These are phyloP conservation scores for Parachaetomium inaequale DNA, from an alignment of 495 filamentous ascomycete species.

Conservation along the genomic window DNA sequence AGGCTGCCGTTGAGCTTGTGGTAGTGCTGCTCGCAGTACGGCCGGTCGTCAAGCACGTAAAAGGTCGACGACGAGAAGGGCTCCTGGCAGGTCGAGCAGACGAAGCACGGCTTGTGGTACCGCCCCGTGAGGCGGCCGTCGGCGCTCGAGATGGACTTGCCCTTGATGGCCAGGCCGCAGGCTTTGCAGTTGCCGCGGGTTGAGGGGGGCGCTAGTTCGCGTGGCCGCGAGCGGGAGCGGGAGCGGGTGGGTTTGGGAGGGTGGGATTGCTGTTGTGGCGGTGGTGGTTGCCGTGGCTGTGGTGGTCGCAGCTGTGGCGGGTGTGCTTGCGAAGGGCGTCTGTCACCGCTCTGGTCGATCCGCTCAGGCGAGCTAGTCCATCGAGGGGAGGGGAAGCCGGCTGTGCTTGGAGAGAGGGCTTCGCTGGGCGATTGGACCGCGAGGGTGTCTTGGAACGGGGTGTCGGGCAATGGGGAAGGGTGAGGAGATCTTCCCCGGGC, in stretches of 20 bases:
- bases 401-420: slow-evolving; percentile 8
- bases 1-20: slow-evolving; percentile 85
- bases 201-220: slow-evolving; percentile 16
- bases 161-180: slow-evolving; percentile 72
- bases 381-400: slow-evolving; percentile 20
- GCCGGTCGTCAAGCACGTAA: slow-evolving; percentile 81
- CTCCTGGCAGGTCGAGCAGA: slow-evolving; percentile 75
- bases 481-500: slow-evolving; percentile 22
- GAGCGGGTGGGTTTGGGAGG: slow-evolving; percentile 15
- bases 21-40: slow-evolving; percentile 91
- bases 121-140: slow-evolving; percentile 90
- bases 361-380: slow-evolving; percentile 21
- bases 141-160: slow-evolving; percentile 89
- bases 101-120: slow-evolving; percentile 92
- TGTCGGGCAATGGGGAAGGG: slow-evolving; percentile 24
- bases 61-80: slow-evolving; percentile 89
- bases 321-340: neutral
- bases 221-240: slow-evolving; percentile 22
- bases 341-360: neutral
- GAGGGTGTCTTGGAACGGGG: slow-evolving; percentile 18
- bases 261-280: neutral
- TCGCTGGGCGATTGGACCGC: slow-evolving; percentile 8
- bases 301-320: neutral
- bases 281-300: neutral
- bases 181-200: slow-evolving; percentile 77